These are phyloP conservation scores for Blastobotrys malaysiensis DNA, from an alignment of 1,139 yeast genomes.

Conservation along the genomic window DNA sequence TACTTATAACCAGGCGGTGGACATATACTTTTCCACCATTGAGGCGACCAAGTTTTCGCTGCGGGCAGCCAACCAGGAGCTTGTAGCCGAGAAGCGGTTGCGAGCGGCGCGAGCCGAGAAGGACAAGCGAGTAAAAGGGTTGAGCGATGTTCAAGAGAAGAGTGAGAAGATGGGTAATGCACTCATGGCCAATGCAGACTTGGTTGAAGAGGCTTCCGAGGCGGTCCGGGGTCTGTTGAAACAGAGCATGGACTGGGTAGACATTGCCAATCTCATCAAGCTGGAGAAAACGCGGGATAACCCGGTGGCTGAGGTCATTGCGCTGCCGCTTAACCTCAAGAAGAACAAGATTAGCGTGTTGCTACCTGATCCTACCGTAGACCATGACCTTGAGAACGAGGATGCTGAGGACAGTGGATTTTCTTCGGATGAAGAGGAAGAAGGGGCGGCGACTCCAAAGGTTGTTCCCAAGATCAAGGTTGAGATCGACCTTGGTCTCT, in stretches of 20 bases:
- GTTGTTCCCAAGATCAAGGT: constrained; percentile 40
- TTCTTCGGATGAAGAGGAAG: constrained; percentile 33
- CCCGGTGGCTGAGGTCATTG: constrained; percentile 55
- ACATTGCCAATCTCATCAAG: constrained; percentile 69
- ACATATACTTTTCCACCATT: constrained; percentile 74
- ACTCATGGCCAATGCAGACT: constrained; percentile 61
- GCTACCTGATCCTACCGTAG: constrained; percentile 48
- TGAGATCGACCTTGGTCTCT: constrained; percentile 58
- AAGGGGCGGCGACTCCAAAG: constrained; percentile 15
- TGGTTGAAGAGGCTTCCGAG: constrained; percentile 65
- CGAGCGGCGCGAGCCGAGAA: constrained; percentile 73
- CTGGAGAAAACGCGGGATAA: constrained; percentile 67
- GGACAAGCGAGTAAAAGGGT: constrained; percentile 60
- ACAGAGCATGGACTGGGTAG: constrained; percentile 93
- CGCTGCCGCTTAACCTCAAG: constrained; percentile 63
- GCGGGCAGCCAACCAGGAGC: constrained; percentile 70
- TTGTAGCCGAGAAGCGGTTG: constrained; percentile 65
- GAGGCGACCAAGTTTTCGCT: constrained; percentile 75
- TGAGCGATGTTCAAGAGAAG: constrained; percentile 57
- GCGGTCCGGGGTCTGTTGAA: constrained; percentile 63
- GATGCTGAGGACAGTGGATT: constrained; percentile 33
- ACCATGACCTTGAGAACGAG: constrained; percentile 31
- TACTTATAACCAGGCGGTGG: constrained; percentile 79
- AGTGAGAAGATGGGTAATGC: constrained; percentile 69
- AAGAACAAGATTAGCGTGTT: constrained; percentile 61